Percentiles rank a stretch among this genome's conserved stretches.
Evolutionary conservation across 371 early-diverging fungal genomes (phyloP).

Genomic region (Mortierella sp.): DNA sequence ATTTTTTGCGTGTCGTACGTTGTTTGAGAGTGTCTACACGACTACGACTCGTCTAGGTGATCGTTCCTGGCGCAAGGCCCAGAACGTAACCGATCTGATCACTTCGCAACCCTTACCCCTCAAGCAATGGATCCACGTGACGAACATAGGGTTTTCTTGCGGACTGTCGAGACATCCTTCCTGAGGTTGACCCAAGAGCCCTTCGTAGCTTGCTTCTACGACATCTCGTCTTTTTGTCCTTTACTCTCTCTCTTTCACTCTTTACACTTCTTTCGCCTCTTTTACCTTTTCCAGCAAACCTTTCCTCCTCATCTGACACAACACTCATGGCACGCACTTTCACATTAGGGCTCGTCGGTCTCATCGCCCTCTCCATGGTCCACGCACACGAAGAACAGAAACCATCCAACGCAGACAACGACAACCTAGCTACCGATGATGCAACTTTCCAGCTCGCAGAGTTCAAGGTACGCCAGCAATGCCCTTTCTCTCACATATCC

Average conservation of each 20-base stretch:
- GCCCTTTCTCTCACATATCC: not conserved
- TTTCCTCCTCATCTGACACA: not conserved
- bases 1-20: no score
- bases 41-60: no score
- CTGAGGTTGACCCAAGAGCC: constrained; percentile 1
- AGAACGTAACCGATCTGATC: not conserved
- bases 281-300: not conserved
- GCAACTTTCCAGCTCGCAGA: constrained; percentile 3
- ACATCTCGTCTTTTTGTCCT: not conserved
- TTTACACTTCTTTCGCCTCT: not conserved
- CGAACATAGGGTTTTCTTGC: not conserved
- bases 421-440: not conserved
- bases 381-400: constrained; percentile 23
- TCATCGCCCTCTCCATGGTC: constrained; percentile 35
- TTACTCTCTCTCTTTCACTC: not conserved
- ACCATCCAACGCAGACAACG: constrained; percentile 3
- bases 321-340: constrained; percentile 25
- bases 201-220: not conserved
- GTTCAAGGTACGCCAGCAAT: constrained; percentile 32
- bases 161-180: not conserved
- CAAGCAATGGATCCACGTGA: not conserved
- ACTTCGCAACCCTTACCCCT: not conserved
- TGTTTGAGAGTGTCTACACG: no score
- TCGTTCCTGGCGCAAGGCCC: not conserved
- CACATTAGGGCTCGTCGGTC: constrained; percentile 27